These are phyloP conservation scores for Sodiomyces alkalinus DNA, from an alignment of 2,329 filamentous ascomycete species.

Conservation along the genomic window DNA sequence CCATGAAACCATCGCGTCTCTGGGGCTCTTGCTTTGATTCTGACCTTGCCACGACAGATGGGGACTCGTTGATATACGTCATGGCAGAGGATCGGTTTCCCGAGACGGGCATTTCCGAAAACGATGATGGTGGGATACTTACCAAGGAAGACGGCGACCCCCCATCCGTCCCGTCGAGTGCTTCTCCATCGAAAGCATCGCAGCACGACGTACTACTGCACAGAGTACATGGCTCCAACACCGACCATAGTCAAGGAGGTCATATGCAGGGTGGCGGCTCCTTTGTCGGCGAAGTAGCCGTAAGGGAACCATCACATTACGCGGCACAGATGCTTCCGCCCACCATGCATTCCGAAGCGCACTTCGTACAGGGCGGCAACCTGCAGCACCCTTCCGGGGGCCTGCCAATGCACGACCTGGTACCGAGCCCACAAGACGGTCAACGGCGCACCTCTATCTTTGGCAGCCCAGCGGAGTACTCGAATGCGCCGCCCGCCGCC, in stretches of 20 bases:
- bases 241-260: constrained; percentile 20
- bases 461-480: constrained; percentile 27
- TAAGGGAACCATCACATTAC: constrained; percentile 23
- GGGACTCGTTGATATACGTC: constrained; percentile 29
- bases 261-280: constrained; percentile 16
- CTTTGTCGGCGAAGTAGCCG: constrained; percentile 27
- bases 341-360: constrained; percentile 23
- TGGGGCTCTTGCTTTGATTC: too few relatives aligned
- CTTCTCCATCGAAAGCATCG: constrained; percentile 20
- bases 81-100: constrained; percentile 36
- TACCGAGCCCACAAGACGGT: constrained; percentile 26
- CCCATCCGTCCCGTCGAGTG: constrained; percentile 16
- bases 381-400: constrained; percentile 19
- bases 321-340: constrained; percentile 23
- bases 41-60: constrained; percentile 23
- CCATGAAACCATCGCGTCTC: too few relatives aligned
- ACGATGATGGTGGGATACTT: constrained; percentile 25
- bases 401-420: constrained; percentile 29
- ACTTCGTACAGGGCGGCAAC: constrained; percentile 22
- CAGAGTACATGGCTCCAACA: constrained; percentile 17
- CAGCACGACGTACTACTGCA: constrained; percentile 17
- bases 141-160: constrained; percentile 29
- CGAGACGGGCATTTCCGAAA: constrained; percentile 31
- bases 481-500: constrained; percentile 19
- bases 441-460: constrained; percentile 31